Evolutionary conservation across 2,329 filamentous ascomycete genomes (phyloP).

Genomic region (Proliferodiscus dingleyae): DNA sequence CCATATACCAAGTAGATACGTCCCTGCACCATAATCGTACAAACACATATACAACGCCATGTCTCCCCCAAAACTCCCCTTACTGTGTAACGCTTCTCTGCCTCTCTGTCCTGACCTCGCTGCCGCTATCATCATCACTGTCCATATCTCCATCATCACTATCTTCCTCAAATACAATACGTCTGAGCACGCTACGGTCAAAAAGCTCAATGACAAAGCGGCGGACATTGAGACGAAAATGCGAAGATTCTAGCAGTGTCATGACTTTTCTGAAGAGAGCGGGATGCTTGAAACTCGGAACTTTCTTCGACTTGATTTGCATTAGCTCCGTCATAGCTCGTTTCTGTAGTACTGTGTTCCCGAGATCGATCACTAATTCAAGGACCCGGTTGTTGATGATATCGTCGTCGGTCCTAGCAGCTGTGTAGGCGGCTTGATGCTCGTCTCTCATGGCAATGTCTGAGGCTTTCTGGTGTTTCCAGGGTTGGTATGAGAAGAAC

Average conservation of each 20-base stretch:
- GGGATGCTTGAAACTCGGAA: constrained; percentile 68
- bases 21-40: constrained; percentile 17
- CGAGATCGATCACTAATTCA: constrained; percentile 79
- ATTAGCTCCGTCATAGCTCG: constrained; percentile 77
- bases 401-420: constrained; percentile 51
- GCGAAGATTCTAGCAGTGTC: constrained; percentile 78
- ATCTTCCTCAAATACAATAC: constrained; percentile 72
- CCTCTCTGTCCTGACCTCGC: constrained; percentile 43
- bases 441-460: constrained; percentile 36
- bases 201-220: constrained; percentile 92
- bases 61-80: constrained; percentile 5
- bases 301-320: constrained; percentile 71
- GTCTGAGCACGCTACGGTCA: constrained; percentile 80
- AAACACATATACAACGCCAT: constrained; percentile 9
- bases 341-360: constrained; percentile 90
- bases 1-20: constrained; percentile 18
- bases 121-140: constrained; percentile 39
- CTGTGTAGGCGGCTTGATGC: constrained; percentile 41
- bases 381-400: constrained; percentile 69
- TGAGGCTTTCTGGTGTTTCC: constrained; percentile 38
- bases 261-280: constrained; percentile 81
- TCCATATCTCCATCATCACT: constrained; percentile 33
- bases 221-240: constrained; percentile 80
- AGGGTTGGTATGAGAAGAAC: constrained; percentile 66
- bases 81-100: constrained; percentile 46